phyloP scores from a whole-genome alignment of 306 rosid genomes.

The Prunus padus region DNA sequence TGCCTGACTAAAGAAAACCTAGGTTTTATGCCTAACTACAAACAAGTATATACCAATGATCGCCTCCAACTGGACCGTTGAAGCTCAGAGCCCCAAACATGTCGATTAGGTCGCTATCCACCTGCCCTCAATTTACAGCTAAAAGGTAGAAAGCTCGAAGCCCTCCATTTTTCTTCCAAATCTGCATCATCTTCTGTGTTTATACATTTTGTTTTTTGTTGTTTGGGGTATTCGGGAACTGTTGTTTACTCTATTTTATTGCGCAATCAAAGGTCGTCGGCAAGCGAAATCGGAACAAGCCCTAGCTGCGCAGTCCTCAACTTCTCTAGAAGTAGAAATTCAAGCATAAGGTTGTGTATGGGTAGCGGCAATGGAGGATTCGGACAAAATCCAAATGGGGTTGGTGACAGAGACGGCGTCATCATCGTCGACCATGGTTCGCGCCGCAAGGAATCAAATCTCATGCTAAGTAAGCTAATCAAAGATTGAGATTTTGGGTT shows the following conservation, averaged over 20 bases:
- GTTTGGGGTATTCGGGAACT: no score
- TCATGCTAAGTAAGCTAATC: slow-evolving; percentile 70
- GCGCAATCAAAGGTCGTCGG: slow-evolving; percentile 33
- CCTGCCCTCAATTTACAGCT: slow-evolving; percentile 22
- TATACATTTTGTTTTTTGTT: neutral
- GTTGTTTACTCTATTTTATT: neutral
- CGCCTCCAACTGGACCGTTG: neutral
- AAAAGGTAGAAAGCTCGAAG: slow-evolving; percentile 30
- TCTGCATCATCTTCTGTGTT: neutral
- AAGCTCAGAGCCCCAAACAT: neutral
- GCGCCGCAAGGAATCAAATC: slow-evolving; percentile 82
- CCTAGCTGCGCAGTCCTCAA: slow-evolving; percentile 31
- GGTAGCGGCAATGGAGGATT: slow-evolving; percentile 36
- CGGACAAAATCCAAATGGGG: slow-evolving; percentile 27
- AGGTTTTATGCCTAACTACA: no score
- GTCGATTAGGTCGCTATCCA: slow-evolving; percentile 19
- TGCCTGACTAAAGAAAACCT: no score
- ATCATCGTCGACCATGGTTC: slow-evolving; percentile 95
- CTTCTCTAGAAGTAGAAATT: slow-evolving; percentile 32
- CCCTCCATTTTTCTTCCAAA: neutral
- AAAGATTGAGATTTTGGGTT: neutral
- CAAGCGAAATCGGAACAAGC: slow-evolving; percentile 30
- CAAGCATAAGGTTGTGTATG: slow-evolving; percentile 31
- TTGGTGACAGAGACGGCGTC: slow-evolving; percentile 59
- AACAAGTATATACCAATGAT: no score